These are phyloP conservation scores for Knoxdaviesia proteae DNA, from an alignment of 2,329 filamentous ascomycete species.

Conservation along the genomic window DNA sequence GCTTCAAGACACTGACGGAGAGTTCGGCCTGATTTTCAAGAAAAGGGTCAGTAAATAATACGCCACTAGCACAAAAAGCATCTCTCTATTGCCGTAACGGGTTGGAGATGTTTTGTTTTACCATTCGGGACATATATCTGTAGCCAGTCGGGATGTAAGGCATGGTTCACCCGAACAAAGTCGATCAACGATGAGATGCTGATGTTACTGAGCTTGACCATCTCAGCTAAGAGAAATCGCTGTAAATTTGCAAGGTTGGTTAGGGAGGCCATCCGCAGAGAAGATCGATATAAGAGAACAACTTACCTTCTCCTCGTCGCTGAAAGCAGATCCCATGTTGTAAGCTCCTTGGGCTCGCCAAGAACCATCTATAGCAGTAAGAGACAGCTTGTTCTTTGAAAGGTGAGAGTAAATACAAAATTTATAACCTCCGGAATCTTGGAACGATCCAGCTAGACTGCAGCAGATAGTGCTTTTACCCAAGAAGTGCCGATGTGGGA, in stretches of 20 bases:
- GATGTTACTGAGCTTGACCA: conserved; percentile 33
- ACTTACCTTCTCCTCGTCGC: conserved; percentile 30
- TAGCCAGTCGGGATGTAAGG: conserved; percentile 22
- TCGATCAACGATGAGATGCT: conserved; percentile 22
- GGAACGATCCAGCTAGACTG: too few species aligned
- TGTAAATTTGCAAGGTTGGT: conserved; percentile 9
- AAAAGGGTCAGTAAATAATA: too few species aligned
- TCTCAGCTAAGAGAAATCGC: conserved; percentile 36
- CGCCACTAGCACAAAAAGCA: too few species aligned
- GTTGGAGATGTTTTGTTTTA: conserved; percentile 8
- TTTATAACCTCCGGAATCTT: too few species aligned
- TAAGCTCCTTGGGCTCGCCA: neutral
- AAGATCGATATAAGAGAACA: neutral
- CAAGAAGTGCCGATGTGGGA: too few species aligned
- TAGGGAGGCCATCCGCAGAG: conserved; percentile 1
- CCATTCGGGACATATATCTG: conserved; percentile 25
- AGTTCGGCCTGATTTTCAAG: too few species aligned
- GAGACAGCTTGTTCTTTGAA: too few species aligned
- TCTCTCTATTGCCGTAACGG: neutral
- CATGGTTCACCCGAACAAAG: conserved; percentile 21
- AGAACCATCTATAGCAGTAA: too few species aligned
- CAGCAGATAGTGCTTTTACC: too few species aligned
- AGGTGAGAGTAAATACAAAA: too few species aligned
- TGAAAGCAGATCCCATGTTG: conserved; percentile 16
- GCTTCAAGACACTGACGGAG: too few species aligned